These are phyloP conservation scores for Skeletonema grethae DNA, from an alignment of 108 stramenopile genomes.

Conservation along the genomic window DNA sequence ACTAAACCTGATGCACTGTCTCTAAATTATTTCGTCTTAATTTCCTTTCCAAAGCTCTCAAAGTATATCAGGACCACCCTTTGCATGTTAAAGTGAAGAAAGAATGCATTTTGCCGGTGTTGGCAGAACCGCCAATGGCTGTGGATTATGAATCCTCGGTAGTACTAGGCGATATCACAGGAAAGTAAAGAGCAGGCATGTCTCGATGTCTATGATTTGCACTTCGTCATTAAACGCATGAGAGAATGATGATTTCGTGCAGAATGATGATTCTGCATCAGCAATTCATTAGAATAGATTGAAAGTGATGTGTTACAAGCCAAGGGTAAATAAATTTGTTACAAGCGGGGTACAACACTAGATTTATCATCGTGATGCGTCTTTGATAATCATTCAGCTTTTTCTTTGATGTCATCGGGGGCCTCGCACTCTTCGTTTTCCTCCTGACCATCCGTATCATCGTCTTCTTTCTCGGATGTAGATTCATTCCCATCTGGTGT, in stretches of 20 bases:
- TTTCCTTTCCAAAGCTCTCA: conserved; percentile 3
- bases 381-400: background rate
- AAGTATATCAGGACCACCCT: conserved; percentile 41
- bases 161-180: conserved; percentile 5
- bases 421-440: background rate
- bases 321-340: no score
- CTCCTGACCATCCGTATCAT: background rate
- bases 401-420: background rate
- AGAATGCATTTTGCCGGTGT: conserved; percentile 24
- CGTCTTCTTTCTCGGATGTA: background rate
- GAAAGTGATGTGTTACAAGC: no score
- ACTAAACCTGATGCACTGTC: no score
- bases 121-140: conserved; percentile 31
- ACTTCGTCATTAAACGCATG: no score
- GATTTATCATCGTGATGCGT: background rate
- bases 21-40: no score
- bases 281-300: no score
- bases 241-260: no score
- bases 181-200: background rate
- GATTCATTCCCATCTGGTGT: background rate
- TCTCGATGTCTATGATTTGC: no score
- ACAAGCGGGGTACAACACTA: background rate
- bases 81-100: conserved; percentile 32
- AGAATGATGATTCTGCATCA: no score
- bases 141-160: conserved; percentile 43